Evolutionary conservation across 306 rosid genomes (phyloP).

Genomic region (Vigna hirtella): DNA sequence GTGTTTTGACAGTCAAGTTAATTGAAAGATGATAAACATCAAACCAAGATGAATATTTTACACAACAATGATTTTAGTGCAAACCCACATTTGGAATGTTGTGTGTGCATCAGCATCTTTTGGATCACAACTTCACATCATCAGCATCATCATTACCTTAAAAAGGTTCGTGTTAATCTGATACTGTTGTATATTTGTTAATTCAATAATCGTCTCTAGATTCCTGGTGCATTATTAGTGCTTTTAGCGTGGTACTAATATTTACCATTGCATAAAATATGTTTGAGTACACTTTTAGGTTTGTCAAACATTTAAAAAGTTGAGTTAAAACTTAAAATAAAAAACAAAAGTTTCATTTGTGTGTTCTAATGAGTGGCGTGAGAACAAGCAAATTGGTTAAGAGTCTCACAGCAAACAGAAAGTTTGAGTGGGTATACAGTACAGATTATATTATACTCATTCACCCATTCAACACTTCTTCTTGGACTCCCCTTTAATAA

Average conservation of each 20-base stretch:
- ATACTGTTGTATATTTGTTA: conserved; percentile 12
- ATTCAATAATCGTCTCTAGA: neutral
- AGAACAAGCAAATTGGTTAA: too few relatives aligned
- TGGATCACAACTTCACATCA: conserved; percentile 21
- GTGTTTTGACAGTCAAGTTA: conserved; percentile 7
- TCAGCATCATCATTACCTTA: neutral
- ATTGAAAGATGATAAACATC: conserved; percentile 43
- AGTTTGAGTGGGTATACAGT: neutral
- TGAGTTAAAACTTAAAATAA: too few relatives aligned
- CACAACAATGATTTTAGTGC: conserved; percentile 2
- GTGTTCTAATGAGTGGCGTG: too few relatives aligned
- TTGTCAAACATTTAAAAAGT: too few relatives aligned
- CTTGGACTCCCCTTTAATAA: neutral
- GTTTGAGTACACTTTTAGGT: too few relatives aligned
- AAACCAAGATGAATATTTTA: neutral
- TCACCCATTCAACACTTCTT: neutral
- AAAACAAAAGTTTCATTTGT: too few relatives aligned
- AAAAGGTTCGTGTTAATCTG: conserved; percentile 20
- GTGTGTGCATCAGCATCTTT: conserved; percentile 18
- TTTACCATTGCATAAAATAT: too few relatives aligned
- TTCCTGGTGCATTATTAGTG: neutral
- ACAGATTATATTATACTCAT: neutral
- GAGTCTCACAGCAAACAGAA: neutral
- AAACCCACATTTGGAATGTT: neutral
- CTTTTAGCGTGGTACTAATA: neutral